These are phyloP conservation scores for Phellopilus nigrolimitatus DNA, from an alignment of 1,284 basidiomycete genomes.

Conservation along the genomic window DNA sequence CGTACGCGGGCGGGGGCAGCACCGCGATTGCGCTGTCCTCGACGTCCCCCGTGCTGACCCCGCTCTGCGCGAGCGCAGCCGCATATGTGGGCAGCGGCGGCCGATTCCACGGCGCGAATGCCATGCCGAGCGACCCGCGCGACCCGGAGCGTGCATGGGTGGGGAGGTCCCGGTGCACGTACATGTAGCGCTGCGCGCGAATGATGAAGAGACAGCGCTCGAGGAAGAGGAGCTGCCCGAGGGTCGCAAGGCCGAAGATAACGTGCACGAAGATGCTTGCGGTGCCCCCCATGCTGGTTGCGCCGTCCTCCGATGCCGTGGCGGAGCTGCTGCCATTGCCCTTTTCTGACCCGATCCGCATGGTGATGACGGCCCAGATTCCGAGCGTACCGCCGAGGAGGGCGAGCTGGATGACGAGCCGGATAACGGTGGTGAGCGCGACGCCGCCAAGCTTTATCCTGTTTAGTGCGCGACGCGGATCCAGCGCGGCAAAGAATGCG, in stretches of 20 bases:
- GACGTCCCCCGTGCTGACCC: constrained; percentile 67
- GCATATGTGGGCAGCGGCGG: constrained; percentile 68
- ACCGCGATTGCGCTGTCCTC: constrained; percentile 63
- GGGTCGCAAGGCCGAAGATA: constrained; percentile 43
- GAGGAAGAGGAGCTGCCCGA: constrained; percentile 54
- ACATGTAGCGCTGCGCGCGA: constrained; percentile 58
- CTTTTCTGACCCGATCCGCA: constrained; percentile 25
- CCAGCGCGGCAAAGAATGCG: constrained; percentile 34
- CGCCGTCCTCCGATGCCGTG: constrained; percentile 14
- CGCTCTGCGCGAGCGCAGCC: constrained; percentile 60
- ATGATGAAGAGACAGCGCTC: constrained; percentile 58
- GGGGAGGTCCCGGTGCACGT: constrained; percentile 49
- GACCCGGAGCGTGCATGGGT: constrained; percentile 21
- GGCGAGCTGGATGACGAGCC: constrained; percentile 39
- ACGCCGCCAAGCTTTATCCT: constrained; percentile 41
- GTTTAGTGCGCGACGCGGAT: constrained; percentile 31
- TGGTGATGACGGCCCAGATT: constrained; percentile 49
- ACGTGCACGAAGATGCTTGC: constrained; percentile 54
- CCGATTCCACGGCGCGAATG: constrained; percentile 63
- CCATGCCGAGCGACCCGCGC: constrained; percentile 37
- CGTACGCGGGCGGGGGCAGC: constrained; percentile 67
- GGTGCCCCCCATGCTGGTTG: constrained; percentile 22
- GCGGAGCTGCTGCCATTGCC: constrained; percentile 6
- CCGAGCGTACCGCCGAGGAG: constrained; percentile 46
- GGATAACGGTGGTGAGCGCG: constrained; percentile 40